These are phyloP conservation scores for Penicillium taxi DNA, from an alignment of 495 filamentous ascomycete genomes.

Conservation along the genomic window DNA sequence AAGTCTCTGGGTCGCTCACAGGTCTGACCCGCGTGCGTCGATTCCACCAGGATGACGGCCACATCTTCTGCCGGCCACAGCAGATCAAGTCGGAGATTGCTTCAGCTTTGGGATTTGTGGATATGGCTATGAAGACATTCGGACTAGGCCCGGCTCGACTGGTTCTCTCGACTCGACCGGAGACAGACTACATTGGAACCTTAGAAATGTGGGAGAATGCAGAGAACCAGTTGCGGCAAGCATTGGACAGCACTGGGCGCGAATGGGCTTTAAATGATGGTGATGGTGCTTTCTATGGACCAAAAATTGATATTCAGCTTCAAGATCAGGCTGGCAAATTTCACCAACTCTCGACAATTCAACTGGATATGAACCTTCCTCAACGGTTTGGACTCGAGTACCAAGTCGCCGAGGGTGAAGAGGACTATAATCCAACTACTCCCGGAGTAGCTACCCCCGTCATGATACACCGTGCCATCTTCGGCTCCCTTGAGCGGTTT, in stretches of 20 bases:
- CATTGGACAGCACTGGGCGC: conserved; percentile 57
- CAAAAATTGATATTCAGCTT: conserved; percentile 88
- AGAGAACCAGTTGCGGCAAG: conserved; percentile 61
- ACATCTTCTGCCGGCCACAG: conserved; percentile 82
- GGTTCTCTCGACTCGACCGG: conserved; percentile 72
- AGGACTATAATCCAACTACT: conserved; percentile 62
- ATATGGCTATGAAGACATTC: conserved; percentile 68
- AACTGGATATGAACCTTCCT: conserved; percentile 90
- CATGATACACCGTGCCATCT: conserved; percentile 79
- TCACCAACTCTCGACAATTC: conserved; percentile 86
- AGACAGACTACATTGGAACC: conserved; percentile 69
- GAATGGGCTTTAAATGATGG: conserved; percentile 67
- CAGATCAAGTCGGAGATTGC: conserved; percentile 79
- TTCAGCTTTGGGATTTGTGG: conserved; percentile 71
- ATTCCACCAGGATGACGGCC: conserved; percentile 96
- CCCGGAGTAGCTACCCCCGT: conserved; percentile 67
- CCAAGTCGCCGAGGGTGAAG: conserved; percentile 40
- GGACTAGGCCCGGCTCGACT: conserved; percentile 66
- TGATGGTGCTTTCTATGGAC: conserved; percentile 91
- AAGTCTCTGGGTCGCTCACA: conserved; percentile 75
- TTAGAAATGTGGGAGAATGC: conserved; percentile 75
- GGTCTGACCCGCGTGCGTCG: conserved; percentile 81
- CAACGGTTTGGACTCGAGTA: conserved; percentile 75
- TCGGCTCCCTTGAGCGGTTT: conserved; percentile 80
- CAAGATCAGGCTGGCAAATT: conserved; percentile 78